Conservation (phyloP, 2,329 filamentous ascomycete species). For the Diaporthe eres region DNA sequence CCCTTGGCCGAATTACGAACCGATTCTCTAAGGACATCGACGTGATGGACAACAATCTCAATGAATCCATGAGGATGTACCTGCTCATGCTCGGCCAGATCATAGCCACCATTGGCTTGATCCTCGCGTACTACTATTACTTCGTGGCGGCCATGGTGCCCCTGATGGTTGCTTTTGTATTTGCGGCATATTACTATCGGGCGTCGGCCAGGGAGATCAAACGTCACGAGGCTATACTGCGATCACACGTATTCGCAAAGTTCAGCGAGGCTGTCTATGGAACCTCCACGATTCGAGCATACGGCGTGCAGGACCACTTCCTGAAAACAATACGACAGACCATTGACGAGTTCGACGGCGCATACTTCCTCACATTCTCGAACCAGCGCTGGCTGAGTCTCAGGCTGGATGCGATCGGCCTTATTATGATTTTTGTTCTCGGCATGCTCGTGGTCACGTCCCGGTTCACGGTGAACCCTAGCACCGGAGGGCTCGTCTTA, state of each 20-base stretch:
- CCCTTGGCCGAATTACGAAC: constrained; percentile 93
- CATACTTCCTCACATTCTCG: constrained; percentile 94
- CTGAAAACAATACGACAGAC: constrained; percentile 76
- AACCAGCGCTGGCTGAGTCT: constrained; percentile 95
- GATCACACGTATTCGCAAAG: constrained; percentile 89
- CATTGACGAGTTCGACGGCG: constrained; percentile 92
- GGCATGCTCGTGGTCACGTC: constrained; percentile 94
- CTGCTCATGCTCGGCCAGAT: constrained; percentile 88
- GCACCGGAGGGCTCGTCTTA: constrained; percentile 87
- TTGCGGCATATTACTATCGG: constrained; percentile 89
- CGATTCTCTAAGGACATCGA: constrained; percentile 96
- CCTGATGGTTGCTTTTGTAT: constrained; percentile 82
- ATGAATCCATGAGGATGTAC: constrained; percentile 93
- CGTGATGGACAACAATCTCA: constrained; percentile 94
- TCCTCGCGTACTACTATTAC: constrained; percentile 94
- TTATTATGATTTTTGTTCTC: constrained; percentile 85
- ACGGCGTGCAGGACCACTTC: constrained; percentile 87
- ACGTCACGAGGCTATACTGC: constrained; percentile 89
- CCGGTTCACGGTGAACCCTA: constrained; percentile 88
- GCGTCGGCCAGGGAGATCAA: constrained; percentile 94
- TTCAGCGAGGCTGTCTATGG: constrained; percentile 92
- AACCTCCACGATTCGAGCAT: constrained; percentile 88
- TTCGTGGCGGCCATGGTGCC: constrained; percentile 76
- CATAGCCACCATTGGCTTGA: constrained; percentile 85
- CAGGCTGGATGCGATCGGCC: constrained; percentile 87